These are phyloP conservation scores for Lippia alba DNA, from an alignment of 305 asterid genomes.

Conservation along the genomic window DNA sequence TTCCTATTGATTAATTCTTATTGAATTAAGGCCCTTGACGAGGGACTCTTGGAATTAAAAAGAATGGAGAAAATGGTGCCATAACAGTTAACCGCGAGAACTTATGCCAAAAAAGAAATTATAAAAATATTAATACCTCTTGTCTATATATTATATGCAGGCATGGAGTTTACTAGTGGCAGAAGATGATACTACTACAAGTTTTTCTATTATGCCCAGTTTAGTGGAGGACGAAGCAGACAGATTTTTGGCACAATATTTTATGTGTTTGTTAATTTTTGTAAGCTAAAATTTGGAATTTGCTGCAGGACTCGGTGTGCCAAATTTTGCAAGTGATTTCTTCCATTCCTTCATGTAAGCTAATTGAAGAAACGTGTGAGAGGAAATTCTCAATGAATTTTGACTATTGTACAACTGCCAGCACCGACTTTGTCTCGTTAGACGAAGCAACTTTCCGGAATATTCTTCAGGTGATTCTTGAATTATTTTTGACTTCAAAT, in stretches of 20 bases:
- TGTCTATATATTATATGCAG: conserved; percentile 89
- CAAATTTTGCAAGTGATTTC: conserved; percentile 84
- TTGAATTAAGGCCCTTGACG: conserved; percentile 39
- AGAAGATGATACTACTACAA: conserved; percentile 83
- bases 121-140: conserved; percentile 61
- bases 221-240: conserved; percentile 87
- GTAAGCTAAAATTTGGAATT: conserved; percentile 60
- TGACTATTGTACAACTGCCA: conserved; percentile 92
- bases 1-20: conserved; percentile 28
- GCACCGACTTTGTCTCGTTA: conserved; percentile 81
- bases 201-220: conserved; percentile 87
- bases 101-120: conserved; percentile 44
- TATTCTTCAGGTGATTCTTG: conserved; percentile 80
- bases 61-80: conserved; percentile 64
- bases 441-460: conserved; percentile 73
- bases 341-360: conserved; percentile 84
- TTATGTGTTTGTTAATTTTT: conserved; percentile 35
- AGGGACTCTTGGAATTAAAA: conserved; percentile 47
- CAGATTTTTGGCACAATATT: conserved; percentile 65
- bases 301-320: conserved; percentile 97
- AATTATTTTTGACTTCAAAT: neutral
- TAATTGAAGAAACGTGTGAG: conserved; percentile 90
- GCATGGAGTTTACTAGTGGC: conserved; percentile 83
- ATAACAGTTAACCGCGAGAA: conserved; percentile 51
- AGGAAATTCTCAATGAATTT: conserved; percentile 87